Evolutionary conservation across 2,329 filamentous ascomycete species (phyloP).

Genomic region (Blumeria hordei): DNA sequence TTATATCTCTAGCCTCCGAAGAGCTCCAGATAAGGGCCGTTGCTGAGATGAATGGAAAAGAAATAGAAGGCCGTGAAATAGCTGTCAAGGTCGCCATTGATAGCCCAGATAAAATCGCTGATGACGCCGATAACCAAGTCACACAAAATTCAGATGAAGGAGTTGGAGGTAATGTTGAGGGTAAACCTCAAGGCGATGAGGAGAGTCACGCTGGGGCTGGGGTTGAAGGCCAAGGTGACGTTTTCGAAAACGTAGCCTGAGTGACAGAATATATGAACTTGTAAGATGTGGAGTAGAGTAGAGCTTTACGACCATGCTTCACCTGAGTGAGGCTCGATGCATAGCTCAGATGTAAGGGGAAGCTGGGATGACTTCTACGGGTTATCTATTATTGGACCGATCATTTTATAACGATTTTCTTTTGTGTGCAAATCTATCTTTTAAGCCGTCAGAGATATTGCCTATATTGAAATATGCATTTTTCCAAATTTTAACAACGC

Average conservation of each 20-base stretch:
- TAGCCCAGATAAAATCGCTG: constrained; percentile 85
- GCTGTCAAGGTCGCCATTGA: constrained; percentile 99
- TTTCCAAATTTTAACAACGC: too few relatives aligned
- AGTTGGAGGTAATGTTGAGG: constrained; percentile 3
- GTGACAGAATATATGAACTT: too few relatives aligned
- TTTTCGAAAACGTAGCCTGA: too few relatives aligned
- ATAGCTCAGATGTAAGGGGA: constrained; percentile 6
- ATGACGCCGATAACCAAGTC: constrained; percentile 44
- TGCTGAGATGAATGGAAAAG: constrained; percentile 95
- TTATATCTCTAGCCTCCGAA: constrained; percentile 87
- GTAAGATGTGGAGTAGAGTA: too few relatives aligned
- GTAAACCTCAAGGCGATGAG: neutral
- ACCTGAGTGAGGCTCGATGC: constrained; percentile 6
- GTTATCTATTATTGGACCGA: constrained; percentile 6
- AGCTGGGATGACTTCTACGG: constrained; percentile 4
- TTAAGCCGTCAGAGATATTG: too few relatives aligned
- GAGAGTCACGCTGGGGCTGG: too few relatives aligned
- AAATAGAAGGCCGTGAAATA: constrained; percentile 95
- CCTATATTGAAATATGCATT: too few relatives aligned
- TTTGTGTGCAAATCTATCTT: constrained; percentile 7
- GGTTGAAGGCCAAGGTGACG: too few relatives aligned
- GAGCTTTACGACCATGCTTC: constrained; percentile 3
- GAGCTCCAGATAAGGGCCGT: constrained; percentile 96
- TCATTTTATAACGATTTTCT: constrained; percentile 13
- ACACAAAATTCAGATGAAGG: constrained; percentile 14